Conservation (phyloP, 208 protist species). For the Crithidia sp. region DNA sequence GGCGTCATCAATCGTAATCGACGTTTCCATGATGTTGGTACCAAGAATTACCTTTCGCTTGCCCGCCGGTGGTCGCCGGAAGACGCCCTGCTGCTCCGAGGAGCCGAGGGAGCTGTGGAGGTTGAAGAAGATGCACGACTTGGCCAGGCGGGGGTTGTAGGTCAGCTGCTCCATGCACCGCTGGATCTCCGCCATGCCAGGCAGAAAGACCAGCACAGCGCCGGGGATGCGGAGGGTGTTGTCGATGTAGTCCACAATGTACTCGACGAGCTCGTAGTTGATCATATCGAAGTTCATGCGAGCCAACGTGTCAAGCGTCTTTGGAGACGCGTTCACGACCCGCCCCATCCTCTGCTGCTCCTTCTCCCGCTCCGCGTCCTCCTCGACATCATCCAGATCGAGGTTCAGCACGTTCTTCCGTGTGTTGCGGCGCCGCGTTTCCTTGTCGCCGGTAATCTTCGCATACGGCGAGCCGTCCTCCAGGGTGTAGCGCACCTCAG, state of each 20-base stretch:
- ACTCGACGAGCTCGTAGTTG: constrained; percentile 96
- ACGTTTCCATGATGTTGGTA: constrained; percentile 99
- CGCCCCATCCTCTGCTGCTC: constrained; percentile 50
- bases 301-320: constrained; percentile 69
- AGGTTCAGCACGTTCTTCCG: constrained; percentile 66
- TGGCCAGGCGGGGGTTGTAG: constrained; percentile 50
- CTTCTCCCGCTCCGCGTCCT: constrained; percentile 50
- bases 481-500: constrained; percentile 74
- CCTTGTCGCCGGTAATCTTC: constrained; percentile 48
- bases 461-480: constrained; percentile 87
- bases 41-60: constrained; percentile 95
- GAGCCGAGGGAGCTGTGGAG: constrained; percentile 94
- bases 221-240: constrained; percentile 54
- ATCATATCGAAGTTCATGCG: constrained; percentile 92
- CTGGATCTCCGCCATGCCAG: constrained; percentile 95
- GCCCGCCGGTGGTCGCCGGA: constrained; percentile 81
- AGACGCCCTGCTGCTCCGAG: constrained; percentile 94
- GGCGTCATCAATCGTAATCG: constrained; percentile 98
- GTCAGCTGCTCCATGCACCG: constrained; percentile 87
- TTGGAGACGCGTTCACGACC: constrained; percentile 48
- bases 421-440: constrained; percentile 66
- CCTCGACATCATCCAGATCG: constrained; percentile 70
- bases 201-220: constrained; percentile 96
- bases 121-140: constrained; percentile 82
- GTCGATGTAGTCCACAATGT: constrained; percentile 90